Evolutionary conservation across 2,329 filamentous ascomycete genomes (phyloP), one percentile per base, ranked within the genome.

Genomic region (Venturia oleaginea): DNA sequence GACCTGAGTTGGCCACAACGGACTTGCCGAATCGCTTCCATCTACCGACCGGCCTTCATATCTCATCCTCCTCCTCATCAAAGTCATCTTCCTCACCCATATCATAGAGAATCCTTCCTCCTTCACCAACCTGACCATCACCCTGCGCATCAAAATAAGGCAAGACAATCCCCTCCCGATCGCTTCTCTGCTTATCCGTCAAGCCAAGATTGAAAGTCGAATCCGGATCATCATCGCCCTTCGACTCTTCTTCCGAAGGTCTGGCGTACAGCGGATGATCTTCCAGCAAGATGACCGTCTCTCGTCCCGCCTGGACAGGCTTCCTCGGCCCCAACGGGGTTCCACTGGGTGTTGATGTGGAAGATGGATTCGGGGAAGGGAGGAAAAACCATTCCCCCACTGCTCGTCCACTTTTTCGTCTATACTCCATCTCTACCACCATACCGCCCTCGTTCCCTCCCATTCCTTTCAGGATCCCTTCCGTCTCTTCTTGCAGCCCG

Each of bases 21-120:
- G n/a, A n/a, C n/a, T n/a, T n/a, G n/a, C n/a, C n/a, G n/a, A n/a
- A n/a, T n/a, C n/a, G n/a, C n/a, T n/a, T n/a, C n/a, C n/a, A n/a
- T n/a, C n/a, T n/a, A n/a, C n/a, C n/a, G n/a, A n/a, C n/a, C n/a
- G n/a, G n/a, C n/a, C n/a, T n/a, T 64, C 40, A 92, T 68, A 93
- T 92, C 77, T 97, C 92, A 77, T 97, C 92, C 71, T 97, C 92
- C 72, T 96, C 92, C 66, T 96, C 92, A 70, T 96, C 92, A 77
- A 97, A 97, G 74, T 97, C 92, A 76, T 99, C 94, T 78, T 97
- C 94, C 67, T 86, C 84, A 1, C 92, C 93, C 90, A 97, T 96
- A 70, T 97, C 93, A 74, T 99, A 99, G 71, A 99, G 73, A 68
- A 99, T 99, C 66, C 93, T 83, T 0, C 94, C 94, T 4, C 94